Percentiles rank a stretch among this genome's conserved stretches.
Evolutionary conservation across 1,284 basidiomycete genomes (phyloP).

Genomic region (Stygiomarasmius scandens): DNA sequence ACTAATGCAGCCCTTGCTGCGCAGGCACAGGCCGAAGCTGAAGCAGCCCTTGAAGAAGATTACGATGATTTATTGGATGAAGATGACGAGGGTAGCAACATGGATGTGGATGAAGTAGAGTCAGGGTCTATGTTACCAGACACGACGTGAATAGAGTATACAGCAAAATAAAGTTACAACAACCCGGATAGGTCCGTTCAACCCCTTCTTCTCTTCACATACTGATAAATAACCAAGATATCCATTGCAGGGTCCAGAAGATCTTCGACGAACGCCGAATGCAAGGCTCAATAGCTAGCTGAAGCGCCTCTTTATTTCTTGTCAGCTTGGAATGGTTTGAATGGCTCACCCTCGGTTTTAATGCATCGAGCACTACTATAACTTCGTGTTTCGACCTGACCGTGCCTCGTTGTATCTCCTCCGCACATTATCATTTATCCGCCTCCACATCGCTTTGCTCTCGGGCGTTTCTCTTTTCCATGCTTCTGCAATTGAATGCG

Average conservation of each 20-base stretch:
- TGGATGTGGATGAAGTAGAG: neutral
- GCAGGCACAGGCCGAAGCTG: constrained; percentile 73
- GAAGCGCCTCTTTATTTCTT: neutral
- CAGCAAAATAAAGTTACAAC: neutral
- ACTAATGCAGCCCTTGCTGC: constrained; percentile 70
- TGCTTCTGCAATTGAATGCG: constrained; percentile 64
- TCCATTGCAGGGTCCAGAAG: neutral
- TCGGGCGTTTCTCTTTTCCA: constrained; percentile 63
- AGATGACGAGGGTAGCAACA: neutral
- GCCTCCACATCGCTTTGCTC: constrained; percentile 59
- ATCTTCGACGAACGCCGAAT: neutral
- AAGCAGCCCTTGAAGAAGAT: constrained; percentile 68
- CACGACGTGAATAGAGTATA: neutral
- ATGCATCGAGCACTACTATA: neutral
- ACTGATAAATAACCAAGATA: neutral
- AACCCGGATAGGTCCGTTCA: neutral
- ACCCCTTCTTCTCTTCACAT: neutral
- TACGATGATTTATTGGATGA: constrained; percentile 38
- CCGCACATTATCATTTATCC: constrained; percentile 50
- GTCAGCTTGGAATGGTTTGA: neutral
- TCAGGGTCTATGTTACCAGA: neutral
- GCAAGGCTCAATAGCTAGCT: neutral
- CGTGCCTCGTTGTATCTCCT: constrained; percentile 4
- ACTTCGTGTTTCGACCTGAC: constrained; percentile 2
- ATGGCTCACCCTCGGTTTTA: neutral